phyloP scores from a whole-genome alignment of 495 filamentous ascomycete species.

The Clavariopsis aquatica region DNA sequence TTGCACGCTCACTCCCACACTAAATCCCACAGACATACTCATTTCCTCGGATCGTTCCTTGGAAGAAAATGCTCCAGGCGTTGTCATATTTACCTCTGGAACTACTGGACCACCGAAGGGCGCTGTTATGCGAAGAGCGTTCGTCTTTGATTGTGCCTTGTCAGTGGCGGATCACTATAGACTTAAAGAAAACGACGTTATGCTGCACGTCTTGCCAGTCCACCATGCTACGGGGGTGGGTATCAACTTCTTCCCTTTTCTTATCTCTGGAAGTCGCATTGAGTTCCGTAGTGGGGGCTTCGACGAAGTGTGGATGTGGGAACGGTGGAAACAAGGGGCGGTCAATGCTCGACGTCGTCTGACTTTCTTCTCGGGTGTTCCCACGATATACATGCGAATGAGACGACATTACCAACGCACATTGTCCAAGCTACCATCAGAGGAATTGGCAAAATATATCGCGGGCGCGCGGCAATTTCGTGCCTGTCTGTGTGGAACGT shows the following conservation, averaged over 20 bases:
- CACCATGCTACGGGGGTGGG: conserved; percentile 54
- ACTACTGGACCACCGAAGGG: conserved; percentile 49
- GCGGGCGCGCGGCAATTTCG: conserved; percentile 47
- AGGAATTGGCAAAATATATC: conserved; percentile 44
- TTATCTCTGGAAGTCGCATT: conserved; percentile 49
- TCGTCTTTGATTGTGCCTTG: conserved; percentile 41
- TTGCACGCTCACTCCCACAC: conserved; percentile 23
- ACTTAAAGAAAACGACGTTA: conserved; percentile 38
- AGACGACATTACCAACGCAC: conserved; percentile 50
- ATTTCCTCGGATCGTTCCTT: conserved; percentile 42
- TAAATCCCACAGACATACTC: conserved; percentile 34
- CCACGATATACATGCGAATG: conserved; percentile 57
- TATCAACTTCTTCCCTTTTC: conserved; percentile 52
- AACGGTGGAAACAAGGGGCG: conserved; percentile 49
- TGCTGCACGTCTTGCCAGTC: conserved; percentile 51
- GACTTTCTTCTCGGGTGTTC: conserved; percentile 54
- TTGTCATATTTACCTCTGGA: conserved; percentile 49
- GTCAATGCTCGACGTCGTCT: conserved; percentile 30
- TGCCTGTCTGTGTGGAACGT: conserved; percentile 52
- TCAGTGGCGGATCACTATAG: conserved; percentile 44
- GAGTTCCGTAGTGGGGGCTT: conserved; percentile 53
- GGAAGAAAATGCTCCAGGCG: conserved; percentile 42
- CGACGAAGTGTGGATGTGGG: conserved; percentile 54
- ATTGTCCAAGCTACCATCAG: conserved; percentile 20
- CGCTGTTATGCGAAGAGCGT: conserved; percentile 45